These are phyloP conservation scores for Halophytophthora polymorphica DNA, from an alignment of 352 stramenopile genomes.

Conservation along the genomic window DNA sequence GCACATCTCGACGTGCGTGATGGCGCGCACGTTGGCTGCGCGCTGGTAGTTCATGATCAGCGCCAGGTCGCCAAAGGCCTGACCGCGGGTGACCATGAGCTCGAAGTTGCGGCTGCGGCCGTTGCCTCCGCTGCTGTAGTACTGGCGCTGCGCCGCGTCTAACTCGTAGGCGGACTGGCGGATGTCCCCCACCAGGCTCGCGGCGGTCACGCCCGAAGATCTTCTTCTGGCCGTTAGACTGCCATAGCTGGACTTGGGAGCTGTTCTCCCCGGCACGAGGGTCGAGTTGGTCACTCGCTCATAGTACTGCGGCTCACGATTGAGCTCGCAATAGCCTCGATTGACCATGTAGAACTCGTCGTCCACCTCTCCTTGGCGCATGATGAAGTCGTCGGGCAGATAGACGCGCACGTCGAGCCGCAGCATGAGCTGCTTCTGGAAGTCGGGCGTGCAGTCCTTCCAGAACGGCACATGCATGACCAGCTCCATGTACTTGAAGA, in stretches of 20 bases:
- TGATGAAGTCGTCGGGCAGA: conserved; percentile 72
- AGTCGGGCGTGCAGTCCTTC: conserved; percentile 47
- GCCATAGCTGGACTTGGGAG: conserved; percentile 13
- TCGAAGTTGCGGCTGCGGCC: conserved; percentile 6
- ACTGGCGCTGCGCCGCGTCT: conserved; percentile 16
- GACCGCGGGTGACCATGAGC: conserved; percentile 16
- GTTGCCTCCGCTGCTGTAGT: conserved; percentile 9
- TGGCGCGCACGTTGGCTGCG: conserved; percentile 35
- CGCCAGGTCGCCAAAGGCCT: conserved; percentile 50
- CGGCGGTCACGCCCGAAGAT: background rate
- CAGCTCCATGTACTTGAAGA: conserved; percentile 65
- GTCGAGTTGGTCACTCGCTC: conserved; percentile 18
- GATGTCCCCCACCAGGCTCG: background rate
- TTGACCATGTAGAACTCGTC: conserved; percentile 76
- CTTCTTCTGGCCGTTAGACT: conserved; percentile 5
- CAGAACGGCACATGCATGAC: conserved; percentile 62
- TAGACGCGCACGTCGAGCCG: conserved; percentile 59
- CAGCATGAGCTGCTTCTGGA: conserved; percentile 65
- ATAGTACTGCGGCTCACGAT: conserved; percentile 17
- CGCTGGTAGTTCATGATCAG: conserved; percentile 56
- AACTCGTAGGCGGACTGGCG: conserved; percentile 21
- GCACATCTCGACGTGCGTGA: conserved; percentile 56
- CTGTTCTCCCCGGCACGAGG: conserved; percentile 5
- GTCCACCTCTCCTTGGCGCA: conserved; percentile 51
- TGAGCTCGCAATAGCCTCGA: conserved; percentile 48